A percentile compares a stretch with the other conserved stretches of the same genome.
These are phyloP conservation scores for Avena sativa DNA, from an alignment of 176 grass and related monocot species.

Conservation along the genomic window DNA sequence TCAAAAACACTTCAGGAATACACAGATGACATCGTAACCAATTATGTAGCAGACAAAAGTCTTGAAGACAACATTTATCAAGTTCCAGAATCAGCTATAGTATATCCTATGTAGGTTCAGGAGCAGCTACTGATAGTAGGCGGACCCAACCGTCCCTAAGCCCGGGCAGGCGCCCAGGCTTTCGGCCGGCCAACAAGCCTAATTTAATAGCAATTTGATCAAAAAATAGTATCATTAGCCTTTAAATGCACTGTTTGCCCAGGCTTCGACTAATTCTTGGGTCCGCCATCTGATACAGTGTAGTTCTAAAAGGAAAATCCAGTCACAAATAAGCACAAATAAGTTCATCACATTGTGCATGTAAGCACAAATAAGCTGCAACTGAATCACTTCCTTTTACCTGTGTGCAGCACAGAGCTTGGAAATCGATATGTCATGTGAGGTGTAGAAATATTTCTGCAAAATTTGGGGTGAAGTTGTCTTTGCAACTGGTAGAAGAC, in stretches of 20 bases:
- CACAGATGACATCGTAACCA: constrained; percentile 26
- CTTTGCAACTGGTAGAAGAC: constrained; percentile 87
- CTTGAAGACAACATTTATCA: constrained; percentile 24
- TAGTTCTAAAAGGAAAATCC: constrained; percentile 31
- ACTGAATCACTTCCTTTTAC: constrained; percentile 47
- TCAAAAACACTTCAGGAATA: constrained; percentile 16
- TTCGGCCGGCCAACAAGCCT: no score
- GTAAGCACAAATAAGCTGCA: constrained; percentile 19
- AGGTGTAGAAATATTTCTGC: constrained; percentile 88
- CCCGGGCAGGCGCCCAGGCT: no score
- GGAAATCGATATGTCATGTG: constrained; percentile 81
- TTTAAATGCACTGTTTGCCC: no score
- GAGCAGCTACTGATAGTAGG: not conserved
- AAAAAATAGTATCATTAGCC: no score
- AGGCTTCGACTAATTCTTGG: no score
- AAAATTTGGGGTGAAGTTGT: constrained; percentile 61
- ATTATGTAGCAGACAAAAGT: not conserved
- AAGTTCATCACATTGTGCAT: constrained; percentile 16
- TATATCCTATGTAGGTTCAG: constrained; percentile 28
- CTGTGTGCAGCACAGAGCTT: constrained; percentile 92
- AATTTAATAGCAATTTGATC: no score
- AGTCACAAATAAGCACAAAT: not conserved
- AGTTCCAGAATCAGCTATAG: constrained; percentile 29
- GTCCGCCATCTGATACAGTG: not conserved
- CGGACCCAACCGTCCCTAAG: no score